phyloP scores from a whole-genome alignment of 164 flowering plant genomes.

The Berberis vulgaris region DNA sequence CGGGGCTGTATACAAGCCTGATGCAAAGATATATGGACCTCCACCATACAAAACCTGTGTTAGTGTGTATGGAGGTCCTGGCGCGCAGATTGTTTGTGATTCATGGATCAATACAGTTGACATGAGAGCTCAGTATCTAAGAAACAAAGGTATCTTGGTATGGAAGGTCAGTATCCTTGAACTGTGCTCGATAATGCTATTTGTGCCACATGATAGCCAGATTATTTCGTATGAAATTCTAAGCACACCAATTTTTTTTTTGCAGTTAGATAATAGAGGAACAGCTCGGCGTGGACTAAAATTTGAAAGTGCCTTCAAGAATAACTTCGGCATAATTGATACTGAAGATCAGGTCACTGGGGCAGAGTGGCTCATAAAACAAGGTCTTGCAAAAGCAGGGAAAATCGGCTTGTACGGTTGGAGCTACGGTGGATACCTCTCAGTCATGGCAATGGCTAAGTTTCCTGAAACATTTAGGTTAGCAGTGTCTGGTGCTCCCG shows the following conservation, averaged over 20 bases:
- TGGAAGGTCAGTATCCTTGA: conserved; percentile 65
- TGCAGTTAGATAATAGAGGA: conserved; percentile 91
- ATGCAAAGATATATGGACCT: conserved; percentile 61
- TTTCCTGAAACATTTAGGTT: conserved; percentile 63
- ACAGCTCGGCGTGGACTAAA: conserved; percentile 76
- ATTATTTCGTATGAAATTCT: too few species aligned
- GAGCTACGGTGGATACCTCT: conserved; percentile 96
- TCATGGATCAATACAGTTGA: conserved; percentile 87
- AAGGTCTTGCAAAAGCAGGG: conserved; percentile 60
- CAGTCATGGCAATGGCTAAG: conserved; percentile 59
- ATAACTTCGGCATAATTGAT: conserved; percentile 54
- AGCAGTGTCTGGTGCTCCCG: conserved; percentile 88
- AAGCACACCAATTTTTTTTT: not conserved
- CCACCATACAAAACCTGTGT: conserved; percentile 86
- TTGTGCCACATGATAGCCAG: not conserved
- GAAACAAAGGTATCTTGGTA: conserved; percentile 79
- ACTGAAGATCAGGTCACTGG: conserved; percentile 75
- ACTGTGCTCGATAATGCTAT: not conserved
- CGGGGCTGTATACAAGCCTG: conserved; percentile 80
- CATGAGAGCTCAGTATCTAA: conserved; percentile 88
- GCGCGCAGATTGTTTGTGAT: conserved; percentile 68
- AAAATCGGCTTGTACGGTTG: conserved; percentile 83
- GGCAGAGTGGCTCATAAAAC: conserved; percentile 81
- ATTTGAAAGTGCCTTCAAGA: conserved; percentile 66
- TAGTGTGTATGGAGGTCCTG: conserved; percentile 85